Conservation (phyloP, 208 protist genomes). For the Acanthamoeba lenticulata region DNA sequence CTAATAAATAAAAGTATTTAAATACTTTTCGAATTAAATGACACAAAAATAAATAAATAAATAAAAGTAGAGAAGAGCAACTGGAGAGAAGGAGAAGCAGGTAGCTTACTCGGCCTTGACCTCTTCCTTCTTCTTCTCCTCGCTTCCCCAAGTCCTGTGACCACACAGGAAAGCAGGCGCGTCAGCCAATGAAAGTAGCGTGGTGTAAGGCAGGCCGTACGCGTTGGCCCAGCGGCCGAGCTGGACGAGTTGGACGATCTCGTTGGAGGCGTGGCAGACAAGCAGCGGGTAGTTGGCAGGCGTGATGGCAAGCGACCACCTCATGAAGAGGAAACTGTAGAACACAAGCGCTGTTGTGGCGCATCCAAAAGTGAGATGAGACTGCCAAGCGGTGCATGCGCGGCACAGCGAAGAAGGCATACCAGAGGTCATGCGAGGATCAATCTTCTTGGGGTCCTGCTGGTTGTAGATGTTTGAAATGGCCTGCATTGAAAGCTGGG, state of each 20-base stretch:
- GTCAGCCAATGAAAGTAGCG: not conserved
- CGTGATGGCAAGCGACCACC: constrained; percentile 75
- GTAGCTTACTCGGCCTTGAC: not conserved
- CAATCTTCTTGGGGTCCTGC: constrained; percentile 71
- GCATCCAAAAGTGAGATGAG: not conserved
- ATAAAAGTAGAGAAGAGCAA: not conserved
- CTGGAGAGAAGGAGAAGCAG: not conserved
- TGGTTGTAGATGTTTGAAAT: constrained; percentile 66
- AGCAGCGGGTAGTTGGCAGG: constrained; percentile 75
- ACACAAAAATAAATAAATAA: not conserved
- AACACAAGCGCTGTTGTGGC: constrained; percentile 47
- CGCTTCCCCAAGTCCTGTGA: not conserved
- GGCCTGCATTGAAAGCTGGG: constrained; percentile 3
- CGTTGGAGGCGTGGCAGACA: constrained; percentile 76
- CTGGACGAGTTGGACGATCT: constrained; percentile 65
- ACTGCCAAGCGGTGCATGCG: not conserved
- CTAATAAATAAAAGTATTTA: too few species aligned
- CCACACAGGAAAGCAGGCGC: not conserved
- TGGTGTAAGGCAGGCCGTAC: not conserved
- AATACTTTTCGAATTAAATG: too few species aligned
- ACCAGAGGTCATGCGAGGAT: constrained; percentile 76
- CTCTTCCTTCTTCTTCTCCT: not conserved
- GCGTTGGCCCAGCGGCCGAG: constrained; percentile 65
- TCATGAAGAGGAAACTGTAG: constrained; percentile 74
- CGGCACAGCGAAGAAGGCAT: not conserved